Evolutionary conservation across 176 grass and related monocot genomes (phyloP), one percentile per base, ranked within the genome.

Genomic region (Tillandsia leiboldiana): DNA sequence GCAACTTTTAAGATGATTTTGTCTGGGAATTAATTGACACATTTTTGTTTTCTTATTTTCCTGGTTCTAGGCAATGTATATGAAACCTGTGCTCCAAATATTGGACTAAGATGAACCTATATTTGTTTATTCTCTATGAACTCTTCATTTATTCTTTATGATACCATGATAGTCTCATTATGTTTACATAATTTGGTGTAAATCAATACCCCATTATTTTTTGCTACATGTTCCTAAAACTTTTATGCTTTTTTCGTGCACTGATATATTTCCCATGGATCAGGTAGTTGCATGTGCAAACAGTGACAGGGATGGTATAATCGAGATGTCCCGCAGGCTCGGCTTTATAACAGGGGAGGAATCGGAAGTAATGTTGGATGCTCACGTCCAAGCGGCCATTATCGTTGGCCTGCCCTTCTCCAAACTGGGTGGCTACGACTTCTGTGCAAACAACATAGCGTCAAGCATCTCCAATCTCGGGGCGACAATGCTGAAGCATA

Each of bases 281-380:
- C 73, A 97, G 94, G 94, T 97, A 8, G 74, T 92, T 54, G 94
- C 94, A 63, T 97, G 94, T 79, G 84, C 89, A 50, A 86, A 97
- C 68, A 92, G 24, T 74, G 89, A 97, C 64, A 88, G 86, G 71
- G 68, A 77, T 0, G 72, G 70, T 49, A 86, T 92, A 10, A 47
- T 90, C 74, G 89, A 92, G 70, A 92, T 97, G 94, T 92, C 94
- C 10, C 54, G 51, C 12, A 82, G 89, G 33, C 94, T 97, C 13
- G 94, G 94, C 67, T 97, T 97, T 82, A 80, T 97, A 18, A 97
- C 84, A 10, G 89, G 89, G 1, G 84, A 90, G 49, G 89, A 92
- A 53, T 67, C 89, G 29, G 86, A 90, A 73, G 80, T 97, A 2
- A 97, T 97, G 93, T 70, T 90, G 49, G 93, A 97, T 53, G 89